Base-by-base conservation (phyloP, 192 early-diverging fungal genomes). In the Backusella circina region DNA sequence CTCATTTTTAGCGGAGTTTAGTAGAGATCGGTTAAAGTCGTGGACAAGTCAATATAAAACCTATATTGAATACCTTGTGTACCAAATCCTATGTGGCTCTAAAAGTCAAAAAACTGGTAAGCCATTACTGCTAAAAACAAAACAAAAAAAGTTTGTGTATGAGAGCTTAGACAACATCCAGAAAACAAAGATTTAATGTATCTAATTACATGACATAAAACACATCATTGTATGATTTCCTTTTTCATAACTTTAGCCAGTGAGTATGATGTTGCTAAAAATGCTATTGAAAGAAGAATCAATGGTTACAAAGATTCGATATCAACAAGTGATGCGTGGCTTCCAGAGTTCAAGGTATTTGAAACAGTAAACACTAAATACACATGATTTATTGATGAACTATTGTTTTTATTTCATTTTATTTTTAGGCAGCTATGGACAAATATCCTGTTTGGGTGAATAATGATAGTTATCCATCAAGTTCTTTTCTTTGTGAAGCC, bases 301-400 rank as follows among this genome's bases (percentile, higher is more conserved):
- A 23, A 64, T 12, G 31, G 71, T 21, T 73, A 73, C 57, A 32
- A 32, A 61, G 71, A 73, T 73, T 73, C 71, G 5, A 38, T 73
- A 33, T 32, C 61, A 64, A 73, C 71, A 39, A 73, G 71, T 61
- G 71, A 73, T 73, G 54, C 28, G n/a, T 73, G 71, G 71, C 23
- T 30, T 23, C 23, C 35, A 15, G 5, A 32, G 12, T 73, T 73
- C 36, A 73, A 73, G 54, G 71, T 73, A 64, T 38, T 30, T 44
- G 54, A 61, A 61, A 61, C 54, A 61, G 13, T 54, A 54, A 54
- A 54, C 51, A 54, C 51, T 54, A 23, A n/a, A 54, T 54, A 54
- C 51, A 54, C 51, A 54, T 54, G 51, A 54, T 54, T 18, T 54
- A 23, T 23, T 51, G 50, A 51, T 23, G n/a, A 21, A 54, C 51